Evolutionary conservation across 2,329 filamentous ascomycete species (phyloP).

Genomic region (Diaporthe citri): DNA sequence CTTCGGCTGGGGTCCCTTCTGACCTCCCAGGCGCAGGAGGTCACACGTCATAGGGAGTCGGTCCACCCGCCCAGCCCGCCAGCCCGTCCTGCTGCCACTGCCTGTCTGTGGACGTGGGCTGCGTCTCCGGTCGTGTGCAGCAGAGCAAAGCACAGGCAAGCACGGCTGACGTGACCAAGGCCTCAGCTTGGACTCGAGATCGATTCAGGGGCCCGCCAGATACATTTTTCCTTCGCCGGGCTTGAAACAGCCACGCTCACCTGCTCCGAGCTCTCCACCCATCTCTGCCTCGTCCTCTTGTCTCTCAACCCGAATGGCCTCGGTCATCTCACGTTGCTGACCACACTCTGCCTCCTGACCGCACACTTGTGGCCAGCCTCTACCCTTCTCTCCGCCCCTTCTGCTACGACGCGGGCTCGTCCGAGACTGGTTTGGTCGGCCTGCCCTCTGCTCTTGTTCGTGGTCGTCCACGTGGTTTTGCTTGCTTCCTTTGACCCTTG

Average conservation of each 20-base stretch:
- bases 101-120: conserved; percentile 1
- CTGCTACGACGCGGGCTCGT: conserved; percentile 37
- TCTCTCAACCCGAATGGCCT: not conserved
- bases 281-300: not conserved
- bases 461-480: not conserved
- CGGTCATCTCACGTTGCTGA: not conserved
- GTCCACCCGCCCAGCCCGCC: not conserved
- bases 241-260: conserved; percentile 26
- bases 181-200: conserved; percentile 18
- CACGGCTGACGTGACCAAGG: conserved; percentile 23
- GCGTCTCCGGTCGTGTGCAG: not conserved
- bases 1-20: conserved; percentile 12
- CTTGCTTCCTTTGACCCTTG: not conserved
- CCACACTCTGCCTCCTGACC: not conserved
- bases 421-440: conserved; percentile 10
- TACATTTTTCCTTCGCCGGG: conserved; percentile 24
- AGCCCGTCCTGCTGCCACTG: not conserved
- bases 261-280: conserved; percentile 2
- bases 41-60: conserved; percentile 28
- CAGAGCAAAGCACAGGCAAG: not conserved
- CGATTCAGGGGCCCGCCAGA: conserved; percentile 23
- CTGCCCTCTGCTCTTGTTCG: conserved; percentile 1
- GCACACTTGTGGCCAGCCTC: conserved; percentile 2
- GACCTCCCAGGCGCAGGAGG: not conserved
- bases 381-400: not conserved